phyloP scores from a whole-genome alignment of 2,329 filamentous ascomycete genomes.

The Aureobasidium pullulans region DNA sequence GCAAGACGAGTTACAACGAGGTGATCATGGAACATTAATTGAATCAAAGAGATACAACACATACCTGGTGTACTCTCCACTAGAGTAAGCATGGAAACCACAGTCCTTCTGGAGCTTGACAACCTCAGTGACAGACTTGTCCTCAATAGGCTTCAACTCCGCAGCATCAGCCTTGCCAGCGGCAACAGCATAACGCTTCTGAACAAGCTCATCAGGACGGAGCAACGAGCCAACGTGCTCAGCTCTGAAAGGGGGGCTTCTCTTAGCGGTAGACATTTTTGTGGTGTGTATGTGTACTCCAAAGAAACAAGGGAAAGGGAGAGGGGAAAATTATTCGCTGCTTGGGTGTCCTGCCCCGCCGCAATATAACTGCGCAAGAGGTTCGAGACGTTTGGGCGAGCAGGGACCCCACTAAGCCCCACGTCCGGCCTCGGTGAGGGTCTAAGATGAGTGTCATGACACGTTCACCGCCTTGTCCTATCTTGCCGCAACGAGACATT shows the following conservation, averaged over 20 bases:
- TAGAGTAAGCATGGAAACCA: conserved; percentile 26
- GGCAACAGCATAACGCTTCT: conserved; percentile 47
- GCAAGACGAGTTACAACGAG: not conserved
- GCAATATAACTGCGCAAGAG: not conserved
- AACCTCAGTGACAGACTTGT: conserved; percentile 26
- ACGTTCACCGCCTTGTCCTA: not conserved
- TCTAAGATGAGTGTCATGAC: not conserved
- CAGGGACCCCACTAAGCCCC: conserved; percentile 6
- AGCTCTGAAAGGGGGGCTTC: conserved; percentile 54
- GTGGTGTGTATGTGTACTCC: not conserved
- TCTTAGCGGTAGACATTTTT: conserved; percentile 10
- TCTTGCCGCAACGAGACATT: too few relatives aligned
- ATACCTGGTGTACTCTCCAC: conserved; percentile 28
- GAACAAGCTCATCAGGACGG: conserved; percentile 54
- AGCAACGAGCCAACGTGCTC: conserved; percentile 68
- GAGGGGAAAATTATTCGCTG: not conserved
- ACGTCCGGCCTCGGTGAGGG: not conserved
- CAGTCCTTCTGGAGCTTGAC: conserved; percentile 28
- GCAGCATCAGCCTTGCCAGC: conserved; percentile 21
- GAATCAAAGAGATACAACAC: not conserved
- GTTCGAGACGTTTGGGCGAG: not conserved
- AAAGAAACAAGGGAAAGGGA: not conserved
- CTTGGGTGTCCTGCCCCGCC: not conserved
- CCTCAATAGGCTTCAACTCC: conserved; percentile 24
- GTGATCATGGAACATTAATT: too few relatives aligned